These are phyloP conservation scores for Fusarium scirpi DNA, from an alignment of 2,329 filamentous ascomycete species.

Conservation along the genomic window DNA sequence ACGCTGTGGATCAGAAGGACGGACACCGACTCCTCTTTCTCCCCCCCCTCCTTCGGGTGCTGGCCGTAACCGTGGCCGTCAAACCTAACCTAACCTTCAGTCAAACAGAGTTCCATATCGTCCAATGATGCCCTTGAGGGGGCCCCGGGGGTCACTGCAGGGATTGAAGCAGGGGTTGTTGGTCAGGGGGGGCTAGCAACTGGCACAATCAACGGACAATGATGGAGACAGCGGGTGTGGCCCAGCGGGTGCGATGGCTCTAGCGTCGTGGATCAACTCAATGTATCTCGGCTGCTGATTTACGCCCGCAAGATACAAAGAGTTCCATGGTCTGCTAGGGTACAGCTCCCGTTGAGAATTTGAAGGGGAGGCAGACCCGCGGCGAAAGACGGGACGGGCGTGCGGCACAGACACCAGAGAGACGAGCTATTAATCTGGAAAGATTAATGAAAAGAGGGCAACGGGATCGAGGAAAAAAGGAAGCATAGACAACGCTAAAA, in stretches of 20 bases:
- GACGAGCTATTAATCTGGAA: background rate
- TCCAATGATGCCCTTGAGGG: slow-evolving; percentile 16
- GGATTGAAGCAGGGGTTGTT: slow-evolving; percentile 30
- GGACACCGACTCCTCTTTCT: slow-evolving; percentile 22
- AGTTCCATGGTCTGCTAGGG: background rate
- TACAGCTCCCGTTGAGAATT: no score
- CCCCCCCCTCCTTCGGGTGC: slow-evolving; percentile 25
- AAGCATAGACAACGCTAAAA: slow-evolving; percentile 26
- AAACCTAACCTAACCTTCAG: background rate
- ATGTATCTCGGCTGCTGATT: background rate
- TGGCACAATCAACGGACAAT: slow-evolving; percentile 6
- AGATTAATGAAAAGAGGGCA: background rate
- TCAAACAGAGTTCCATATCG: background rate
- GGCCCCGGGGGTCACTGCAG: slow-evolving; percentile 31
- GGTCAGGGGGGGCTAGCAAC: background rate
- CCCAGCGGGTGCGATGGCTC: slow-evolving; percentile 35
- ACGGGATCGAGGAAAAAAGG: background rate
- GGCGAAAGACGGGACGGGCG: background rate
- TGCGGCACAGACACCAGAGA: background rate
- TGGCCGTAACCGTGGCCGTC: slow-evolving; percentile 14
- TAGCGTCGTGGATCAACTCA: slow-evolving; percentile 27
- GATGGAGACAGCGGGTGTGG: slow-evolving; percentile 31
- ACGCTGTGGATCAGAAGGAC: slow-evolving; percentile 37
- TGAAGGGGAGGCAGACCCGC: background rate
- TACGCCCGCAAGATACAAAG: background rate